phyloP scores from a whole-genome alignment of 495 filamentous ascomycete species.

The Penicillium roqueforti region DNA sequence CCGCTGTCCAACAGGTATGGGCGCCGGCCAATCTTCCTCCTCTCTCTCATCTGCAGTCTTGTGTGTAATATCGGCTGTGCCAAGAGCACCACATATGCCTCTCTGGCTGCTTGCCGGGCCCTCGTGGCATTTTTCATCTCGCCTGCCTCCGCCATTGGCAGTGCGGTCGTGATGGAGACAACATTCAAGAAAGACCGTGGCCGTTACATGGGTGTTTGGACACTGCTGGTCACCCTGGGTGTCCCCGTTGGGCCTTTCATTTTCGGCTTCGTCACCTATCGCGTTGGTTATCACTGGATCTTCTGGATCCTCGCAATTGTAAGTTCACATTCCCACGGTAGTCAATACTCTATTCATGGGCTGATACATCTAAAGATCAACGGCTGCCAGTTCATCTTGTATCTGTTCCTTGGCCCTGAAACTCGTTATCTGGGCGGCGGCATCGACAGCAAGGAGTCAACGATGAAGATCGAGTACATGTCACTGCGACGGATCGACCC shows the following conservation, averaged over 20 bases:
- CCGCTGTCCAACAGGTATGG: conserved; percentile 55
- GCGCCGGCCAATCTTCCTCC: conserved; percentile 49
- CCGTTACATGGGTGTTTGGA: conserved; percentile 53
- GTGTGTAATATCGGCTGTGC: conserved; percentile 47
- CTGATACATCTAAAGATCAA: conserved; percentile 40
- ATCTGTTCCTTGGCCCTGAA: conserved; percentile 53
- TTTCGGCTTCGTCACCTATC: conserved; percentile 45
- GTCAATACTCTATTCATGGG: neutral
- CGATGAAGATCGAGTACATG: conserved; percentile 39
- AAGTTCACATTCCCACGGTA: conserved; percentile 4
- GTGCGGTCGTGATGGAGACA: conserved; percentile 49
- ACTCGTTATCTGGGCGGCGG: conserved; percentile 44
- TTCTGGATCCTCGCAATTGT: conserved; percentile 46
- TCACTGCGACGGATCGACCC: conserved; percentile 46
- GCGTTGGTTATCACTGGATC: conserved; percentile 40
- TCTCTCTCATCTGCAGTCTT: conserved; percentile 43
- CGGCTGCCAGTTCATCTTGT: conserved; percentile 49
- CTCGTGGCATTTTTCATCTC: conserved; percentile 50
- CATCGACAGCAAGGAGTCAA: conserved; percentile 18
- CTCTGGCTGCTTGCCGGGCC: conserved; percentile 43
- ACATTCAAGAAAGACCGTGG: conserved; percentile 49
- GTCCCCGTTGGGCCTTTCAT: conserved; percentile 44
- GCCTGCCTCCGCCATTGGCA: conserved; percentile 50
- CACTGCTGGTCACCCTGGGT: conserved; percentile 47
- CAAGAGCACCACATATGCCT: conserved; percentile 35